Base-by-base conservation (phyloP, 2,329 filamentous ascomycete genomes). In the Paecilomyces niveus region DNA sequence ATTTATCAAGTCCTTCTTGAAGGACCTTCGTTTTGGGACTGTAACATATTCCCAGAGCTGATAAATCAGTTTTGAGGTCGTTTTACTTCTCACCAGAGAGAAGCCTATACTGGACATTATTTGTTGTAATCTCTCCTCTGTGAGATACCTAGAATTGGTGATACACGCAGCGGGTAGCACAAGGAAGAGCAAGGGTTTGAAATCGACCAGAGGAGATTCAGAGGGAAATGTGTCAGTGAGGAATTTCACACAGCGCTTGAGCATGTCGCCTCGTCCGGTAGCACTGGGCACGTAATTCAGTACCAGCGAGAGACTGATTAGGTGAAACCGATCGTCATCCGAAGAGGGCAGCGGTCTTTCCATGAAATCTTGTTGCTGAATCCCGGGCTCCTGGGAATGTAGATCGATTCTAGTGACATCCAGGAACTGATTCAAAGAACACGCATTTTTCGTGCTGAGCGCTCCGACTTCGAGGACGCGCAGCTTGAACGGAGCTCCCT, bases 321-420 rank as follows among this genome's bases (percentile, higher is more conserved):
- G 84, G 70, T 99, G 90, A 70, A 97, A 97, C 22, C 79, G 79
- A 49, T 92, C 86, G 5, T 82, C 78, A 22, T 81, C 70, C 7
- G 64, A 72, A 4, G 55, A 32, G 0, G 93, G 93, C 2, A 93
- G 73, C 0, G 92, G 89, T 26, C 92, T 83, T 64, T 90, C 78
- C 92, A 99, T 96, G 69, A 99, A 97, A 72, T 99, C 91, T 70
- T 97, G 91, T 72, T 95, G 86, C 58, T 86, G 71, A 64, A 99
- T 99, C 1, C 72, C 74, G 1, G 87, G 80, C 53, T 87, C 87
- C 69, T 96, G 91, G 60, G 92, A 94, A 74, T 95, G 89, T 58
- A 99, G 78, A 70, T 99, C 94, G 71, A 99, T 97, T 63, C 92
- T 85, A 61, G 87, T 83, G 66, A 96, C 85, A 35, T 89, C 80